Evolutionary conservation across 2,329 filamentous ascomycete species (phyloP).

Genomic region (Magnaporthiopsis rhizophila): DNA sequence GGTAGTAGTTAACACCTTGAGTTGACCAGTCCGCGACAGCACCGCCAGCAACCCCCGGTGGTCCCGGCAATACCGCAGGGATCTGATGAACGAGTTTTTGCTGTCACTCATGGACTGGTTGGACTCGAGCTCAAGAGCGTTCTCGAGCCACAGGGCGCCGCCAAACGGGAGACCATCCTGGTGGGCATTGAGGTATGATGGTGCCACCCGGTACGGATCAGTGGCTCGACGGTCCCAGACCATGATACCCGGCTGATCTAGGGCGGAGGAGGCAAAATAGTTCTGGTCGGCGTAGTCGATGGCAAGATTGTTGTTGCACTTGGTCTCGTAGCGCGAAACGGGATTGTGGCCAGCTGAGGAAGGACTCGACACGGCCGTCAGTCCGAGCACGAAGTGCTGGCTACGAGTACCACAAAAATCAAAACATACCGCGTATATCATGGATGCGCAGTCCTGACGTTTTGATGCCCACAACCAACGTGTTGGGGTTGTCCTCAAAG

Average conservation of each 20-base stretch:
- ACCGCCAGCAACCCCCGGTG: slow-evolving; percentile 53
- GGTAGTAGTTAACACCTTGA: slow-evolving; percentile 52
- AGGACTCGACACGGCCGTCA: background rate
- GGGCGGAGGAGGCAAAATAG: slow-evolving; percentile 73
- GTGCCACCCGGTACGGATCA: slow-evolving; percentile 42
- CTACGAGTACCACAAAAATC: slow-evolving; percentile 14
- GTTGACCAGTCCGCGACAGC: slow-evolving; percentile 54
- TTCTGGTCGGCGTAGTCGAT: slow-evolving; percentile 76
- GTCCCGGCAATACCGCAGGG: slow-evolving; percentile 55
- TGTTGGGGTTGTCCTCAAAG: slow-evolving; percentile 68
- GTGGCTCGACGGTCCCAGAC: slow-evolving; percentile 71
- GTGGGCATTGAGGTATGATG: slow-evolving; percentile 47
- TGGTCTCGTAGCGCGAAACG: slow-evolving; percentile 36
- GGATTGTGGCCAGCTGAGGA: background rate
- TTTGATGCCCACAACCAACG: slow-evolving; percentile 67
- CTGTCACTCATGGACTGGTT: slow-evolving; percentile 42
- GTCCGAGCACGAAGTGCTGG: background rate
- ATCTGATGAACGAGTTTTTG: slow-evolving; percentile 53
- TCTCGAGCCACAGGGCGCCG: slow-evolving; percentile 48
- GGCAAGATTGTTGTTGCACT: slow-evolving; percentile 62
- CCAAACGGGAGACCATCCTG: slow-evolving; percentile 58
- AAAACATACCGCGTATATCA: slow-evolving; percentile 60
- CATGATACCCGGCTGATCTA: slow-evolving; percentile 66
- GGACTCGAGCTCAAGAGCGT: slow-evolving; percentile 46
- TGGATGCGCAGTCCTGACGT: slow-evolving; percentile 68